Base-by-base conservation (phyloP, 805 yeast genomes). In the Scheffersomyces coipomensis region DNA sequence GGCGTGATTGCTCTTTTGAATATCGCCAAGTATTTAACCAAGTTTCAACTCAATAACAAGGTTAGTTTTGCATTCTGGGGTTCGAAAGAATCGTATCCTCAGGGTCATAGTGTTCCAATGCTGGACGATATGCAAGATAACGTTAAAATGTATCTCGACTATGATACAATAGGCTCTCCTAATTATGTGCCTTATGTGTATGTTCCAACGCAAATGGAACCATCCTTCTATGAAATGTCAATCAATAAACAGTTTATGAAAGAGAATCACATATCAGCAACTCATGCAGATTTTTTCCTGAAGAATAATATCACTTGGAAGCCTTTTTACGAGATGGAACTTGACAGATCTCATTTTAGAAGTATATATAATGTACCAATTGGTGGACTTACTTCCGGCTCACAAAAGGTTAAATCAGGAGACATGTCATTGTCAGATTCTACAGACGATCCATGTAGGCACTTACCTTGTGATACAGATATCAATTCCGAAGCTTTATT, bases 61-160 rank as follows among this genome's bases (percentile, higher is more conserved):
- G 39, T 36, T 21, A 29, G 34, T 11, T 36, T 36, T 30, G 24
- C 34, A 10, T 36, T 32, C 25, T 36, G 39, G 39, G 24, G 31
- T 15, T 24, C 25, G 12, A 13, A 34, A 34, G n/a, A n/a, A n/a
- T n/a, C n/a, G n/a, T n/a, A n/a, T n/a, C n/a, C n/a, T n/a, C n/a
- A n/a, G n/a, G n/a, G n/a, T n/a, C n/a, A n/a, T n/a, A n/a, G n/a
- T n/a, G n/a, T n/a, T n/a, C n/a, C n/a, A n/a, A n/a, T n/a, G n/a
- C n/a, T n/a, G n/a, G n/a, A n/a, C n/a, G n/a, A n/a, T n/a, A n/a
- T n/a, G n/a, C n/a, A n/a, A n/a, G n/a, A n/a, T n/a, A n/a, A n/a
- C 13, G 23, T 36, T 12, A 29, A 26, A 8, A 18, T 36, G 16
- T 36, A 29, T 15, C 18, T 36, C 12, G 29, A 29, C 22, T 36